These are phyloP conservation scores for Xylaria sp. DNA, from an alignment of 2,329 filamentous ascomycete species.

Conservation along the genomic window DNA sequence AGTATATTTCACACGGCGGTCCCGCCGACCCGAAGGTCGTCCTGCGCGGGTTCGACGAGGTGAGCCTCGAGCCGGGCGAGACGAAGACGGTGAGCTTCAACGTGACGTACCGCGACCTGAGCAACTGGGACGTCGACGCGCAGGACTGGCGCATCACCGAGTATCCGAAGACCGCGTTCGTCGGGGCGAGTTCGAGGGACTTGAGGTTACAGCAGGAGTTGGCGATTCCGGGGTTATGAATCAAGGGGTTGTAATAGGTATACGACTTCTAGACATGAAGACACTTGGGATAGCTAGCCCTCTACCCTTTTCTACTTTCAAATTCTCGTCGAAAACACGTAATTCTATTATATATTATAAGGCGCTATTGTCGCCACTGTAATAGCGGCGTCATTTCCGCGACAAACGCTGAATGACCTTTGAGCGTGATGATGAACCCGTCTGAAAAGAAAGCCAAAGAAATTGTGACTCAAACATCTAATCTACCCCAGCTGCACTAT, in stretches of 20 bases:
- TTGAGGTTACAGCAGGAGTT: constrained; percentile 22
- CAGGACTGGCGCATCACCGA: constrained; percentile 77
- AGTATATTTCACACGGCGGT: constrained; percentile 77
- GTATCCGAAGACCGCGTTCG: constrained; percentile 54
- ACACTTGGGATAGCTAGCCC: too few relatives aligned
- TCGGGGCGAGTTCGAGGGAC: constrained; percentile 49
- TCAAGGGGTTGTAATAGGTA: neutral
- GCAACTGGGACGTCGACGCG: constrained; percentile 75
- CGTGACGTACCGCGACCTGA: constrained; percentile 78
- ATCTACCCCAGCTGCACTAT: too few relatives aligned
- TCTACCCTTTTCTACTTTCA: too few relatives aligned
- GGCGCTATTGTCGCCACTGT: too few relatives aligned
- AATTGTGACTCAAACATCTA: too few relatives aligned
- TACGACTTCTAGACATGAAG: too few relatives aligned
- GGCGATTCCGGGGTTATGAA: constrained; percentile 3
- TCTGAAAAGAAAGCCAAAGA: too few relatives aligned
- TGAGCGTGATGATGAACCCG: too few relatives aligned
- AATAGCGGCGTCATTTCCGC: too few relatives aligned
- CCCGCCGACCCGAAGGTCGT: constrained; percentile 66
- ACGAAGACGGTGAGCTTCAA: constrained; percentile 67
- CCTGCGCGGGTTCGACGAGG: constrained; percentile 79
- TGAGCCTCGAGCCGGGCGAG: constrained; percentile 70
- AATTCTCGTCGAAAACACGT: too few relatives aligned
- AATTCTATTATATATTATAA: too few relatives aligned
- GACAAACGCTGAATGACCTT: too few relatives aligned